A percentile compares a stretch with the other conserved stretches of the same genome.
These are phyloP conservation scores for Penicillium griseofulvum DNA, from an alignment of 2,329 filamentous ascomycete genomes.

Conservation along the genomic window DNA sequence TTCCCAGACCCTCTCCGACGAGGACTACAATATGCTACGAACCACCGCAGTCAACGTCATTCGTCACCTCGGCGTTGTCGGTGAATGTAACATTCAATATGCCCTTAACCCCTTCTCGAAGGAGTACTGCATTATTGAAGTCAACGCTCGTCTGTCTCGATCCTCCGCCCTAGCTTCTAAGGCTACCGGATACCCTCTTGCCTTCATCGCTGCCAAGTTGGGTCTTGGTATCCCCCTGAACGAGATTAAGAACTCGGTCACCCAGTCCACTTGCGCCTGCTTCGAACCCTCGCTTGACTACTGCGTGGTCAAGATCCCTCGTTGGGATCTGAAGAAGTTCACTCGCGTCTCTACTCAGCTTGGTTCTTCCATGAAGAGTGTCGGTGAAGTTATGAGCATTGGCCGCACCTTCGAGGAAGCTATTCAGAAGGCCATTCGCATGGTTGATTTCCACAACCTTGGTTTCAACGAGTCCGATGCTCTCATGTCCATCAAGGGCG, in stretches of 20 bases:
- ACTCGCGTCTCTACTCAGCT: slow-evolving; percentile 93
- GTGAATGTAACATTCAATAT: slow-evolving; percentile 99
- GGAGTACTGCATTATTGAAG: slow-evolving; percentile 99
- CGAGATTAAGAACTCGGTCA: slow-evolving; percentile 94
- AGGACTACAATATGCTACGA: slow-evolving; percentile 98
- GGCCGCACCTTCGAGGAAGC: slow-evolving; percentile 96
- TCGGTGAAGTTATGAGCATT: slow-evolving; percentile 98
- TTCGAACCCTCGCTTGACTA: slow-evolving; percentile 99
- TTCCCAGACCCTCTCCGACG: slow-evolving; percentile 92
- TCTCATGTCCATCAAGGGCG: slow-evolving; percentile 92
- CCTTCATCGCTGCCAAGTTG: slow-evolving; percentile 95
- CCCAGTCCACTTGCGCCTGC: slow-evolving; percentile 91
- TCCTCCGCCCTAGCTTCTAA: slow-evolving; percentile 96
- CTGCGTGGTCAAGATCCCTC: slow-evolving; percentile 96
- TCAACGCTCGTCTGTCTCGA: slow-evolving; percentile 92
- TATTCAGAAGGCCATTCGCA: slow-evolving; percentile 95
- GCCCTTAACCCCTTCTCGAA: slow-evolving; percentile 90
- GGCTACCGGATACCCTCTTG: slow-evolving; percentile 91
- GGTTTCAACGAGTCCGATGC: slow-evolving; percentile 91
- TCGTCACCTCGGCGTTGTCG: slow-evolving; percentile 91
- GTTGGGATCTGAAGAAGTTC: slow-evolving; percentile 99
- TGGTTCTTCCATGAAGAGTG: slow-evolving; percentile 98
- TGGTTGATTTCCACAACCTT: slow-evolving; percentile 91
- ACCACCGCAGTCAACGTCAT: slow-evolving; percentile 97
- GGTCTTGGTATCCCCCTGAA: slow-evolving; percentile 93